Evolutionary conservation across 305 asterid species (phyloP).

Genomic region (Fraxinus nigra): DNA sequence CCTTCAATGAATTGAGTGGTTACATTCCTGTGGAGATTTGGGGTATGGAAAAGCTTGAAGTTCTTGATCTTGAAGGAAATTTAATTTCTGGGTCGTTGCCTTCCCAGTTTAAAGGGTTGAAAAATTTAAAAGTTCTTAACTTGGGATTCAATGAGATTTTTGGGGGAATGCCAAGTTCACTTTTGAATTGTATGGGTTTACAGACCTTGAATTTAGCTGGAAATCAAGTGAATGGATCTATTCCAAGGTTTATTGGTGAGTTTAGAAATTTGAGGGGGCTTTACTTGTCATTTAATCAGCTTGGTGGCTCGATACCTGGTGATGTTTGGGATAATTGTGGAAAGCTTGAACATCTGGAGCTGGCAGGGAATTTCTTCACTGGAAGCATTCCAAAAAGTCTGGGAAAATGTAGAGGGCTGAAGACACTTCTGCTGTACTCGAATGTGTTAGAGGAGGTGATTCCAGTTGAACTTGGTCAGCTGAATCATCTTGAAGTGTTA

Average conservation of each 20-base stretch:
- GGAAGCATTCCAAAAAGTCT: slow-evolving; percentile 52
- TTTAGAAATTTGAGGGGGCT: slow-evolving; percentile 56
- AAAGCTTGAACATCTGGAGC: slow-evolving; percentile 67
- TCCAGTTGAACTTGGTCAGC: slow-evolving; percentile 61
- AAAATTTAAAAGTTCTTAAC: slow-evolving; percentile 56
- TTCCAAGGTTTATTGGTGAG: slow-evolving; percentile 49
- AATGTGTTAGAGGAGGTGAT: slow-evolving; percentile 67
- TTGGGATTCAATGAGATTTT: slow-evolving; percentile 59
- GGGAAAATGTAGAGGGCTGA: slow-evolving; percentile 56
- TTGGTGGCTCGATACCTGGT: slow-evolving; percentile 55
- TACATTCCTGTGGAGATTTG: slow-evolving; percentile 60
- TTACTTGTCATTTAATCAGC: slow-evolving; percentile 70
- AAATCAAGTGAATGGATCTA: slow-evolving; percentile 57
- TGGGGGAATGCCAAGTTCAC: slow-evolving; percentile 53
- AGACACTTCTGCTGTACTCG: slow-evolving; percentile 58
- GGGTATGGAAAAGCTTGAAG: slow-evolving; percentile 76
- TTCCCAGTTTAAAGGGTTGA: slow-evolving; percentile 43
- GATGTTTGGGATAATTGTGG: slow-evolving; percentile 60
- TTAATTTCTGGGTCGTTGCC: slow-evolving; percentile 54
- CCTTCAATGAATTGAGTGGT: slow-evolving; percentile 71
- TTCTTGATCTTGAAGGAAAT: slow-evolving; percentile 87
- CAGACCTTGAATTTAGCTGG: slow-evolving; percentile 70
- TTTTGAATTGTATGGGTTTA: slow-evolving; percentile 44
- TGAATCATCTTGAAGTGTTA: slow-evolving; percentile 65
- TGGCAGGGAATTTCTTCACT: slow-evolving; percentile 55